phyloP scores from a whole-genome alignment of 75 land plant genomes.

The Cupressus sempervirens region DNA sequence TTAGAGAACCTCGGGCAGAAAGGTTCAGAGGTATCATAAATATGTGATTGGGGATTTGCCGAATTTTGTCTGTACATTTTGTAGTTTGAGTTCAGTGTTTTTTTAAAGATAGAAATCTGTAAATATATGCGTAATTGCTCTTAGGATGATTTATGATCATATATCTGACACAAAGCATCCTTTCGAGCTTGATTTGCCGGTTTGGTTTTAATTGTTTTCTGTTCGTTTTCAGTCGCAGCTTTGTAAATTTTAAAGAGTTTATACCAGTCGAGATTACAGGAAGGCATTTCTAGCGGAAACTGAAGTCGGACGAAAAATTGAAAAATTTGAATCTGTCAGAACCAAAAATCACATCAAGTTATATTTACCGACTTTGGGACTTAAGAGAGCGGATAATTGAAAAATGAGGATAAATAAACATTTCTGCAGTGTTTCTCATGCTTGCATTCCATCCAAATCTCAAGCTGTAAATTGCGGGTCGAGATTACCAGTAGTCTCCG shows the following conservation, averaged over 20 bases:
- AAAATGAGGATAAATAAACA: neutral
- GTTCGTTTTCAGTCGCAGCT: neutral
- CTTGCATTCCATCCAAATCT: neutral
- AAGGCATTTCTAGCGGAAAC: neutral
- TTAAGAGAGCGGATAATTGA: neutral
- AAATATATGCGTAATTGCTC: no score
- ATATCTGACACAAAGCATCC: neutral
- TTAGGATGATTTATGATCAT: neutral
- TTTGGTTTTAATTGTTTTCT: neutral
- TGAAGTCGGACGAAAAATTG: neutral
- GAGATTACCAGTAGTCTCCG: neutral
- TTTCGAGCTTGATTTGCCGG: neutral
- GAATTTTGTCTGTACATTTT: no score
- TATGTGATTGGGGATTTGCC: no score
- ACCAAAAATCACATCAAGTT: neutral
- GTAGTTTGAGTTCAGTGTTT: no score
- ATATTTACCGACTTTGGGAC: neutral
- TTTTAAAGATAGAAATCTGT: neutral
- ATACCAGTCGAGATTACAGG: neutral
- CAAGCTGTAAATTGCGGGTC: neutral
- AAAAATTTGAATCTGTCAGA: neutral
- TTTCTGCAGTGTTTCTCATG: neutral
- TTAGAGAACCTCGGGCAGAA: no score
- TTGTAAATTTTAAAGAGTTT: neutral
- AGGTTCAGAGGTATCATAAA: no score